A percentile compares a stretch with the other conserved stretches of the same genome.
Conservation (phyloP, 352 stramenopile genomes). For the Bremia lactucae region DNA sequence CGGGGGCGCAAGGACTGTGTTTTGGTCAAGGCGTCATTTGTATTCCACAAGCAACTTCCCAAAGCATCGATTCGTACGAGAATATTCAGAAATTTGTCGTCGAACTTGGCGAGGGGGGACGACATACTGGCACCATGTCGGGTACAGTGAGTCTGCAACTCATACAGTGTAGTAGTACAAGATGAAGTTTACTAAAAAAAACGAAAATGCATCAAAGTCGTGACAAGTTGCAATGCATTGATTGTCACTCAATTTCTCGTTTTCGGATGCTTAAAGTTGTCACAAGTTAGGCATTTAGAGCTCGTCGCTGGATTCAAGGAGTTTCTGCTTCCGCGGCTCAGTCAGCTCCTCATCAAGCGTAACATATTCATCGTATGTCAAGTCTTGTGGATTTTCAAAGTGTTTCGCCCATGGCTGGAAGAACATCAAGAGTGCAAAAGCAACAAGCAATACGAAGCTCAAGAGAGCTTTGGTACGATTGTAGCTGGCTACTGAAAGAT, state of each 20-base stretch:
- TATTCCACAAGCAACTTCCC: constrained; percentile 25
- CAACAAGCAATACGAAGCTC: constrained; percentile 32
- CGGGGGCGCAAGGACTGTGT: constrained; percentile 26
- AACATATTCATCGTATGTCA: constrained; percentile 21
- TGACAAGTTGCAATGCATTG: constrained; percentile 18
- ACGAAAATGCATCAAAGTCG: too few relatives aligned
- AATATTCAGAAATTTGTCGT: constrained; percentile 32
- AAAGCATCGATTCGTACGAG: constrained; percentile 15
- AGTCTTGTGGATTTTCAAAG: constrained; percentile 17
- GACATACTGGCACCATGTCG: constrained; percentile 44
- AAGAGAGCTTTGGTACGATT: constrained; percentile 69
- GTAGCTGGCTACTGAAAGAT: constrained; percentile 60
- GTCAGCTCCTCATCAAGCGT: constrained; percentile 15
- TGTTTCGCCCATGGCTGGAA: constrained; percentile 64
- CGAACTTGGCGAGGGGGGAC: constrained; percentile 40
- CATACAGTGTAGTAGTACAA: constrained; percentile 21
- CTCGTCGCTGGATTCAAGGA: constrained; percentile 20
- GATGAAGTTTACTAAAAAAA: not conserved
- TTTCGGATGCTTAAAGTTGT: too few relatives aligned
- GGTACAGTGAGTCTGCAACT: constrained; percentile 31
- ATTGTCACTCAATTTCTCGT: constrained; percentile 21
- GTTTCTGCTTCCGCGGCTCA: constrained; percentile 14
- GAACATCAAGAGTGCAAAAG: constrained; percentile 57
- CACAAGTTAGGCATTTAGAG: constrained; percentile 26
- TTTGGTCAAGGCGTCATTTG: constrained; percentile 64